Evolutionary conservation across 495 filamentous ascomycete genomes (phyloP), one percentile per base, ranked within the genome.

Genomic region (Pyronema domesticum): DNA sequence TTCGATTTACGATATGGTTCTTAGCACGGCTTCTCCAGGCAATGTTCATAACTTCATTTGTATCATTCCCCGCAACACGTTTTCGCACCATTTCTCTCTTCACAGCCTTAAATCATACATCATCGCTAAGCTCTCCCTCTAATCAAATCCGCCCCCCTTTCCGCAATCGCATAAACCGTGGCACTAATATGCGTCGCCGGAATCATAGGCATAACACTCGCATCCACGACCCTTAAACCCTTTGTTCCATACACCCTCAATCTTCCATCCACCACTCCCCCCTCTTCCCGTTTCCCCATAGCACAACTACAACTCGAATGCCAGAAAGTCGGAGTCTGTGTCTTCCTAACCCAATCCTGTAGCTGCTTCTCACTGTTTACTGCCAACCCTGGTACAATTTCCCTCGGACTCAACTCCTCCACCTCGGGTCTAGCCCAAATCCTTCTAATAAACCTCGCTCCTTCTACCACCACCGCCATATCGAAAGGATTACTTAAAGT

Each of bases 151-250:
- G 75, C 72, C 7, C 65, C 76, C 58, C 72, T 76, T 66, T 80
- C 77, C 7, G 71, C 75, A 58, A 78, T 68, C 7, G 74, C 74
- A 65, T 77, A 80, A 2, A 78, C 71, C 6, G 71, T 73, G 10
- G 66, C 68, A 37, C 71, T 62, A 39, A 74, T 60, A 61, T 80
- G 73, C 7, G 69, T 72, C 46, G 70, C 70, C n/a, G 73, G 67
- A 57, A 72, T 68, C 35, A 74, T 60, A 10, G 76, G 74, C 51
- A 73, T 72, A 19, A 80, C 59, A 33, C 71, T 65, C 0, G 76
- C 73, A 57, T 75, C 77, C 0, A 76, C 74, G 1, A 82, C 74
- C 0, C 75, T 64, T 49, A 78, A 57, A 2, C 69, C 66, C 52
- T 70, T 60, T 1, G 75, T 71, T 0, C 73, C 73, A 54, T 74